Conservation (phyloP, 2,329 filamentous ascomycete genomes). For the Ceratocystis destructans region DNA sequence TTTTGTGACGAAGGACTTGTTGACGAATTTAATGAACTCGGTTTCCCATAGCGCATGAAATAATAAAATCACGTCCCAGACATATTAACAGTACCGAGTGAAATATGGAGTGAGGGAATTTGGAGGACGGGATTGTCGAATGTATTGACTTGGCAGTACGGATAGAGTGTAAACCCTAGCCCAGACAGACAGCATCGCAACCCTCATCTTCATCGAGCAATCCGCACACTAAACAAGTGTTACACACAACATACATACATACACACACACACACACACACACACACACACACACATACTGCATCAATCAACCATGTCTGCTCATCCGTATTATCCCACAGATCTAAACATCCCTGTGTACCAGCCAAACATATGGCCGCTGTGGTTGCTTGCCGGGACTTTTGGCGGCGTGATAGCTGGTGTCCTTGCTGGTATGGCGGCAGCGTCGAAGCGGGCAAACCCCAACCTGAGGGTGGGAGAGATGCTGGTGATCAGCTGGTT, state of each 20-base stretch:
- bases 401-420: conserved; percentile 7
- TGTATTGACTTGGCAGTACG: not conserved
- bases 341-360: conserved; percentile 48
- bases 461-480: not conserved
- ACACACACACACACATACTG: not conserved
- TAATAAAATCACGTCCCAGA: not conserved
- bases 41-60: not conserved
- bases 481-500: conserved; percentile 13
- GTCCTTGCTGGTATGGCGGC: not conserved
- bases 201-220: not conserved
- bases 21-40: not conserved
- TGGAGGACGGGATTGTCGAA: not conserved
- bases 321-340: conserved; percentile 63
- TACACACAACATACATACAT: too few relatives aligned
- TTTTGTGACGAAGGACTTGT: not conserved
- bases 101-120: not conserved
- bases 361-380: conserved; percentile 48
- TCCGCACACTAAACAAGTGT: not conserved
- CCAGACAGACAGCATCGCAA: not conserved
- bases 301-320: not conserved
- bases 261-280: not conserved
- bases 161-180: not conserved
- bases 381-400: not conserved
- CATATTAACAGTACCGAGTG: not conserved
- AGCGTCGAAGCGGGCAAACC: not conserved